Evolutionary conservation across 352 stramenopile species (phyloP), one percentile per base, ranked within the genome.

Genomic region (Phytophthora hibernalis): DNA sequence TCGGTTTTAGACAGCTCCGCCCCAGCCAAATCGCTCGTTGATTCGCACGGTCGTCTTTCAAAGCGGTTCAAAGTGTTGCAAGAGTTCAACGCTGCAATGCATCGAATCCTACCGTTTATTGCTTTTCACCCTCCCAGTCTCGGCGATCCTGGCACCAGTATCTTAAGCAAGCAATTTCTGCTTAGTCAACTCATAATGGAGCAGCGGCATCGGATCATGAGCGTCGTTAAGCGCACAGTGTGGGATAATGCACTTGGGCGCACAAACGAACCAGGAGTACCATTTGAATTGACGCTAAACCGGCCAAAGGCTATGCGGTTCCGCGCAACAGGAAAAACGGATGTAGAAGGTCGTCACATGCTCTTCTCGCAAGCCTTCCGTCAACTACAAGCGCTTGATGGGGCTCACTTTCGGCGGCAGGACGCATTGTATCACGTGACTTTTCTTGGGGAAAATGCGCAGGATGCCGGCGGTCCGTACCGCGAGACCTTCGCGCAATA

Each of bases 361-460:
- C 65, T 96, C 1, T 97, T 97, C 57, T 89, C 83, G 9, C 90
- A 97, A 61, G 91, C 90, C 2, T 96, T 96, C 57, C 74, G 84
- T 1, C 87, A 96, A 53, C 72, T 96, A 0, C 89, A 91, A 51
- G 52, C 74, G 20, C 74, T 91, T 7, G 77, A 89, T 30, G 74
- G 81, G 13, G 70, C 74, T 11, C 82, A 93, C 28, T 92, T 96
- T 40, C 78, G 89, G 2, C 85, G 85, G 10, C 38, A 61, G 2
- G 72, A 82, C 9, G 89, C 90, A 16, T 74, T 97, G 15, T 97
- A 97, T 60, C 82, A 91, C 47, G 89, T 93, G 13, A 79, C 79
- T 3, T 97, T 97, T 65, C 76, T 96, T 21, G 89, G 90, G 20
- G 90, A 97, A 68, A 93, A 93, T 28, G 87, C 87, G 0, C 74